Evolutionary conservation across 2,329 filamentous ascomycete genomes (phyloP), one percentile per base, ranked within the genome.

Genomic region (Chrysoporthe deuterocubensis): DNA sequence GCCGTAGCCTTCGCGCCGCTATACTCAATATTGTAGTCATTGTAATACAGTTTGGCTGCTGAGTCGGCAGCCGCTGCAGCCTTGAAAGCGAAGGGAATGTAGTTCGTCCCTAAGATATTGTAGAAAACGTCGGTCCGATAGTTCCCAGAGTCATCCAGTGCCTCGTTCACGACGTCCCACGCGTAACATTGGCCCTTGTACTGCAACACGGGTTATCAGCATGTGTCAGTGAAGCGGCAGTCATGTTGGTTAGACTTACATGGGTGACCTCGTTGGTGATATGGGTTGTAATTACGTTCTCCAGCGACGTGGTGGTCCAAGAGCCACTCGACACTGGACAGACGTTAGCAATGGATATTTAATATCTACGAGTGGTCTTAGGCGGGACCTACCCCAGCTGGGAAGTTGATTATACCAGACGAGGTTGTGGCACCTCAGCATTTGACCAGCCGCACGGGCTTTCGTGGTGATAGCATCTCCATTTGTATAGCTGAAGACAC

Each of bases 101-200:
- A 91, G 46, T 81, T 80, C 11, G 82, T 81, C n/a, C 87, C 87
- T 21, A 90, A 82, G 40, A 82, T 82, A 34, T 81, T 75, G 75
- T 83, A 83, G 77, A 87, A 90, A 68, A 89, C 81, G 62, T 77
- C 81, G 67, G 80, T 72, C 65, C 87, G 80, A 76, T 80, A 86
- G 8, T 79, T 82, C n/a, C 86, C 87, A 71, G 85, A 82, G 21
- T 90, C 87, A 65, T 85, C 82, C 44, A 88, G 80, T 2, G 83
- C 85, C 78, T 91, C 88, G 74, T 90, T 91, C 40, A 89, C 83
- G 0, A 91, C 88, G 66, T 91, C 88, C 88, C 87, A 91, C 42
- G 84, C 82, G 74, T 87, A 86, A 76, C 88, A 89, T 72, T 85
- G 81, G 65, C 86, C 84, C 75, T 84, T 84, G 79, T 85, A 65